phyloP scores from a whole-genome alignment of 1,284 basidiomycete species.

The Rhodotorula sp. region DNA sequence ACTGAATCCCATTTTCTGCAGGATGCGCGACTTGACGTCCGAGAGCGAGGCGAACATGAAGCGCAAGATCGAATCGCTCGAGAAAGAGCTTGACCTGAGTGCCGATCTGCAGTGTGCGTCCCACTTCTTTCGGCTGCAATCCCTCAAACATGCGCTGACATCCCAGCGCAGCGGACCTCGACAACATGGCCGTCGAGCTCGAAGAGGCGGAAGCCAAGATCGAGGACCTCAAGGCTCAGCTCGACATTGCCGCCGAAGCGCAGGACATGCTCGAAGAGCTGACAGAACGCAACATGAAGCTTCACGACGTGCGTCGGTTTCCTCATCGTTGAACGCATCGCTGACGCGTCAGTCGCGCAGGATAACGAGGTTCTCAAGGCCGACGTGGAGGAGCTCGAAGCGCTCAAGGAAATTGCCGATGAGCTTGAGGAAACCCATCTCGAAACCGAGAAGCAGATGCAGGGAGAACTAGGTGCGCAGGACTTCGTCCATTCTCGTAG shows the following conservation, averaged over 20 bases:
- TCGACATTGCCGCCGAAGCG: slow-evolving; percentile 91
- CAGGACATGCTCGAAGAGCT: slow-evolving; percentile 95
- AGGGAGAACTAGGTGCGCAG: slow-evolving; percentile 77
- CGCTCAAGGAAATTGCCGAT: slow-evolving; percentile 91
- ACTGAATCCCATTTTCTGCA: slow-evolving; percentile 45
- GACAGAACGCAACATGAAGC: slow-evolving; percentile 87
- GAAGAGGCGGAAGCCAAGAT: slow-evolving; percentile 83
- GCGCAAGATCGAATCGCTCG: slow-evolving; percentile 77
- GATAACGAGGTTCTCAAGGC: slow-evolving; percentile 96
- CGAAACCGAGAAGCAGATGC: slow-evolving; percentile 87
- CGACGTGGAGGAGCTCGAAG: slow-evolving; percentile 83
- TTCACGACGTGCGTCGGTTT: slow-evolving; percentile 67
- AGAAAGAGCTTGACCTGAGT: slow-evolving; percentile 69
- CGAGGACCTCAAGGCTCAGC: slow-evolving; percentile 88
- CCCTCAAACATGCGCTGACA: slow-evolving; percentile 1
- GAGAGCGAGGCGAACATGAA: slow-evolving; percentile 86
- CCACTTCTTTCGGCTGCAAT: slow-evolving; percentile 48
- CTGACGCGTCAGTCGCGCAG: slow-evolving; percentile 50
- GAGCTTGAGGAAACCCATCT: slow-evolving; percentile 96
- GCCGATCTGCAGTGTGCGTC: slow-evolving; percentile 48
- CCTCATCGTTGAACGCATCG: rapidly evolving
- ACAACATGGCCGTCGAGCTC: slow-evolving; percentile 73
- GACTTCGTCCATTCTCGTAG: background rate
- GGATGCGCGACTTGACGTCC: slow-evolving; percentile 79
- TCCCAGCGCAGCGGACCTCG: slow-evolving; percentile 74